phyloP scores from a whole-genome alignment of 306 rosid species.

The Rosa lucieae region DNA sequence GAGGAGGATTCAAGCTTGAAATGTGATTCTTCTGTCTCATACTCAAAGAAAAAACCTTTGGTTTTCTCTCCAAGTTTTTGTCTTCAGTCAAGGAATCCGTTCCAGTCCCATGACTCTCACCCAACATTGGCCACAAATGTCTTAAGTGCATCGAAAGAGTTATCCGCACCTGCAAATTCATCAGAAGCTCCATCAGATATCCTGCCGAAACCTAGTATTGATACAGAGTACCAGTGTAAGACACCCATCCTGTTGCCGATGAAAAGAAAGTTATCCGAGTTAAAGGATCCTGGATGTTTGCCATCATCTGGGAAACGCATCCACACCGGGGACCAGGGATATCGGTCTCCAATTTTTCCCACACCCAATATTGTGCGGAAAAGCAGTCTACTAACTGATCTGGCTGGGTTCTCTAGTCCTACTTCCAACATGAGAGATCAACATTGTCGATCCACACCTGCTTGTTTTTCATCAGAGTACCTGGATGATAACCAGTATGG shows the following conservation, averaged over 20 bases:
- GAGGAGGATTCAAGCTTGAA: slow-evolving; percentile 60
- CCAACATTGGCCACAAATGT: slow-evolving; percentile 43
- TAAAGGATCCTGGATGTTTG: slow-evolving; percentile 58
- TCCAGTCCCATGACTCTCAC: slow-evolving; percentile 50
- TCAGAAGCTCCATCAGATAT: slow-evolving; percentile 49
- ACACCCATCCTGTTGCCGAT: slow-evolving; percentile 66
- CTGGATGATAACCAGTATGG: slow-evolving; percentile 62
- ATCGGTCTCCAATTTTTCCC: slow-evolving; percentile 70
- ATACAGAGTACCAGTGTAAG: slow-evolving; percentile 67
- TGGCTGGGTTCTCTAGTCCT: slow-evolving; percentile 61
- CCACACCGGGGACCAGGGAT: slow-evolving; percentile 67
- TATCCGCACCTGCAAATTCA: slow-evolving; percentile 39
- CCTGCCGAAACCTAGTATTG: slow-evolving; percentile 41
- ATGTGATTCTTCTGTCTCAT: slow-evolving; percentile 35
- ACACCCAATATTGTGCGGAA: slow-evolving; percentile 56
- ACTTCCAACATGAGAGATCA: slow-evolving; percentile 50
- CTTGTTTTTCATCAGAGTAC: slow-evolving; percentile 41
- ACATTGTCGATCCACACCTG: slow-evolving; percentile 41
- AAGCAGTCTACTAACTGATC: slow-evolving; percentile 49
- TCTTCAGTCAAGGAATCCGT: slow-evolving; percentile 50
- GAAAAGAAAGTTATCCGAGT: slow-evolving; percentile 71
- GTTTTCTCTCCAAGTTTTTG: slow-evolving; percentile 72
- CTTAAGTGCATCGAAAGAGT: slow-evolving; percentile 45
- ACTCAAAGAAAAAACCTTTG: slow-evolving; percentile 67
- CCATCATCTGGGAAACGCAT: slow-evolving; percentile 68